These are phyloP conservation scores for Clonostachys rhizophaga DNA, from an alignment of 2,329 filamentous ascomycete species.

Conservation along the genomic window DNA sequence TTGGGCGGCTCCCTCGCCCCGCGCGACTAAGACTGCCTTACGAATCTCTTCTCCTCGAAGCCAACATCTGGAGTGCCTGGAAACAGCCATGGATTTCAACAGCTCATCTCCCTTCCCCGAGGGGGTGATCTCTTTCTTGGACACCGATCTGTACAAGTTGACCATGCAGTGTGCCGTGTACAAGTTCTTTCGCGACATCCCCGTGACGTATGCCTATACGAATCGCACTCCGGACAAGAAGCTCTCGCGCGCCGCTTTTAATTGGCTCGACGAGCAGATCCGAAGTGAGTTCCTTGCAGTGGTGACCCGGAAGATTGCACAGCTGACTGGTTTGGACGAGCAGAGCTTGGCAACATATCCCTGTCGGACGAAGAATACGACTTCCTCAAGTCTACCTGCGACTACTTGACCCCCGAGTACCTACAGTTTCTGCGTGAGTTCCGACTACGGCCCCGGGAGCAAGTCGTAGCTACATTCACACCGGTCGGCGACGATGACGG, in stretches of 20 bases:
- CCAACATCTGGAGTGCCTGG: too few species aligned
- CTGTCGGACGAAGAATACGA: conserved; percentile 74
- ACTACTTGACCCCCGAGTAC: conserved; percentile 75
- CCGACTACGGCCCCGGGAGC: conserved; percentile 73
- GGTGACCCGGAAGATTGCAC: neutral
- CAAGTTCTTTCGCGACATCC: conserved; percentile 80
- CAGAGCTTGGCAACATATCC: conserved; percentile 77
- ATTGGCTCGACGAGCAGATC: conserved; percentile 82
- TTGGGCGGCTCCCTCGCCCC: too few species aligned
- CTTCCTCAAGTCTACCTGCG: conserved; percentile 74
- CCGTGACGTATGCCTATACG: conserved; percentile 89
- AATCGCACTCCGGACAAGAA: conserved; percentile 95
- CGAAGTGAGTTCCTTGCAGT: conserved; percentile 49
- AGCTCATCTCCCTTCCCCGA: conserved; percentile 64
- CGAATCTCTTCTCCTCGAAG: too few species aligned
- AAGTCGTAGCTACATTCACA: conserved; percentile 68
- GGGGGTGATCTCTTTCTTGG: conserved; percentile 77
- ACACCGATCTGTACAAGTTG: conserved; percentile 88
- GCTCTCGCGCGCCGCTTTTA: conserved; percentile 75
- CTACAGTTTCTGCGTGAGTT: conserved; percentile 79
- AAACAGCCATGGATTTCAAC: conserved; percentile 55
- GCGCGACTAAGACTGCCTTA: too few species aligned
- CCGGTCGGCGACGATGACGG: conserved; percentile 51
- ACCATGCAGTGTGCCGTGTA: conserved; percentile 98
- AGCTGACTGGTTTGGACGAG: neutral